Percentiles rank a stretch among this genome's conserved stretches.
These are phyloP conservation scores for Alloteropsis semialata DNA, from an alignment of 176 grass and related monocot genomes.

Conservation along the genomic window DNA sequence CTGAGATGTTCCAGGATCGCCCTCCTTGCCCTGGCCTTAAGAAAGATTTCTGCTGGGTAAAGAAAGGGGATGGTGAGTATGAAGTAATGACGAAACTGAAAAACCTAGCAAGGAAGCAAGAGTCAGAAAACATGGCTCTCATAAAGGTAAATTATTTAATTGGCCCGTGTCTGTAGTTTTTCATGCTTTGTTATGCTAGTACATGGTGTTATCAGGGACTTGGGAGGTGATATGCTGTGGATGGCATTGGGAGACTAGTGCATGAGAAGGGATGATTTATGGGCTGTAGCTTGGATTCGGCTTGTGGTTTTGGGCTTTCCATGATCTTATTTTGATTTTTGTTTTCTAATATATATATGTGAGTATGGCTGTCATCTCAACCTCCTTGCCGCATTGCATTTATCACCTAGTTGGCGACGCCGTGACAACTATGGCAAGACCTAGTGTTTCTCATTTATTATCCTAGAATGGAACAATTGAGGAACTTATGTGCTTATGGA, in stretches of 20 bases:
- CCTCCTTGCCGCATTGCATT: neutral
- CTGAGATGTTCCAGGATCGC: constrained; percentile 46
- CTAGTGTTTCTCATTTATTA: neutral
- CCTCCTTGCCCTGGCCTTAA: constrained; percentile 37
- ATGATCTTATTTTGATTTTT: neutral
- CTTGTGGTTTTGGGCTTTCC: neutral
- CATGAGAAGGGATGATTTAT: neutral
- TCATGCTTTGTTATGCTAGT: neutral
- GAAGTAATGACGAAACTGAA: constrained; percentile 33
- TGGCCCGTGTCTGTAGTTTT: neutral
- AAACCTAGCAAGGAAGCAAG: constrained; percentile 46
- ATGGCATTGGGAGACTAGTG: neutral
- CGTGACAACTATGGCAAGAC: too few relatives aligned
- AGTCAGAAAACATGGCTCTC: constrained; percentile 46
- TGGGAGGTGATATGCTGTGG: neutral
- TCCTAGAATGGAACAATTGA: neutral
- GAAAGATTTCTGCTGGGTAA: constrained; percentile 43
- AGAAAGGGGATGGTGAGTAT: constrained; percentile 32
- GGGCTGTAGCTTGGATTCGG: neutral
- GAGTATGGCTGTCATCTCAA: neutral
- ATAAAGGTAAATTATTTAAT: constrained; percentile 46
- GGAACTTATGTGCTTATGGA: neutral
- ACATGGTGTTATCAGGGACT: neutral
- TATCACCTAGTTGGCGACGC: too few relatives aligned
- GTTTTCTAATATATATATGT: neutral